A percentile compares a stretch with the other conserved stretches of the same genome.
Evolutionary conservation across 805 yeast species (phyloP).

Genomic region (Suhomyces sp.): DNA sequence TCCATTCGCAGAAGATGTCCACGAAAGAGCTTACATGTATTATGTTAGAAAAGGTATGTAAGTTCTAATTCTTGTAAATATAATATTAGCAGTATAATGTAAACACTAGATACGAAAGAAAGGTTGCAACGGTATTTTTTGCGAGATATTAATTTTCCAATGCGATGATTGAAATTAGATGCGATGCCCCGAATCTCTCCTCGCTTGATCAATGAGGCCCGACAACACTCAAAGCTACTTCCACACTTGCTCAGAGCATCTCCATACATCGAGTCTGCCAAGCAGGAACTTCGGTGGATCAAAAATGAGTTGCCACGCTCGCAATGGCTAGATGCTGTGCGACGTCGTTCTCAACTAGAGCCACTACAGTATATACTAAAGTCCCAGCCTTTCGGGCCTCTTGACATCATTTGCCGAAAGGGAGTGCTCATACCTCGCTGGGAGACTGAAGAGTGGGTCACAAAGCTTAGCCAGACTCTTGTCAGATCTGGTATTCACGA

Average conservation of each 20-base stretch:
- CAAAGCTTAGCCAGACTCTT: constrained; percentile 29
- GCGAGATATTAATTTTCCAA: background rate
- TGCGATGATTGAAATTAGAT: background rate
- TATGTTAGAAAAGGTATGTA: constrained; percentile 70
- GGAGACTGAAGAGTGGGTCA: constrained; percentile 93
- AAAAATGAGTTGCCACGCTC: constrained; percentile 48
- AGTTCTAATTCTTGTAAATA: constrained; percentile 6
- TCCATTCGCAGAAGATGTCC: constrained; percentile 78
- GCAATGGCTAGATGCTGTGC: constrained; percentile 53
- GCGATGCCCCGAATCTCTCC: constrained; percentile 34
- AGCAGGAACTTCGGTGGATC: constrained; percentile 65
- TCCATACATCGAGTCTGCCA: constrained; percentile 39
- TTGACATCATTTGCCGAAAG: constrained; percentile 56
- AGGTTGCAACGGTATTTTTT: background rate
- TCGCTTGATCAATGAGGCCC: constrained; percentile 25
- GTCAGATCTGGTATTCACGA: constrained; percentile 6
- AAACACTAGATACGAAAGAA: background rate
- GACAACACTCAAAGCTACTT: constrained; percentile 21
- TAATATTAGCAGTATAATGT: constrained; percentile 7
- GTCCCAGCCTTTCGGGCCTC: constrained; percentile 77
- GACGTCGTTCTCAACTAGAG: constrained; percentile 45
- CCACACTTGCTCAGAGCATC: constrained; percentile 34
- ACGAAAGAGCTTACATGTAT: constrained; percentile 94
- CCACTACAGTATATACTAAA: constrained; percentile 88
- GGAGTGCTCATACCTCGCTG: constrained; percentile 86